Percentiles rank a stretch among this genome's conserved stretches.
phyloP scores from a whole-genome alignment of 192 early-diverging fungal species.

The Martensiomyces pterosporus region DNA sequence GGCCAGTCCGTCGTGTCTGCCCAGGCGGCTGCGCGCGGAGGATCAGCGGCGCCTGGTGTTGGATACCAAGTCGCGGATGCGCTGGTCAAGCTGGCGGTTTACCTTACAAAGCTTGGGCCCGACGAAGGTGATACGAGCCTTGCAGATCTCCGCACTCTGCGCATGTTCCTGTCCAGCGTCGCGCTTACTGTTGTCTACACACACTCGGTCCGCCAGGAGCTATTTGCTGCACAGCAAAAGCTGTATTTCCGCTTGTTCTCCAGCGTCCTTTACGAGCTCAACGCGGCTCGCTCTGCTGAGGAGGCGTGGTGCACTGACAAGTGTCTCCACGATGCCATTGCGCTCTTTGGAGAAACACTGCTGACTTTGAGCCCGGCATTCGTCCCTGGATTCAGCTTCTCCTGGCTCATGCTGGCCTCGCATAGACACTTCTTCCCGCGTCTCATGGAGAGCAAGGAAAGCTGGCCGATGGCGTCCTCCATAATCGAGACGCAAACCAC shows the following conservation, averaged over 20 bases:
- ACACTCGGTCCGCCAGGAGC: slow-evolving; percentile 71
- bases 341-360: slow-evolving; percentile 57
- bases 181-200: slow-evolving; percentile 78
- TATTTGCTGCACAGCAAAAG: slow-evolving; percentile 74
- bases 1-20: slow-evolving; percentile 53
- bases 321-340: slow-evolving; percentile 5
- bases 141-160: slow-evolving; percentile 55
- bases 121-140: slow-evolving; percentile 51
- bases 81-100: slow-evolving; percentile 81
- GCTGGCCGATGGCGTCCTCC: slow-evolving; percentile 83
- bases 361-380: slow-evolving; percentile 76
- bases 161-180: slow-evolving; percentile 82
- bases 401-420: slow-evolving; percentile 91
- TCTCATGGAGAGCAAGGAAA: slow-evolving; percentile 67
- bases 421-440: slow-evolving; percentile 92
- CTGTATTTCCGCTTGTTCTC: slow-evolving; percentile 89
- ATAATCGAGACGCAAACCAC: slow-evolving; percentile 79
- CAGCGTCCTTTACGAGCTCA: slow-evolving; percentile 74
- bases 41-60: slow-evolving; percentile 5
- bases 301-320: slow-evolving; percentile 33
- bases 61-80: slow-evolving; percentile 89
- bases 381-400: slow-evolving; percentile 91
- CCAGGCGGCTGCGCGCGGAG: slow-evolving; percentile 7
- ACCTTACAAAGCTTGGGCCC: slow-evolving; percentile 70
- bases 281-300: slow-evolving; percentile 19